phyloP scores from a whole-genome alignment of 257 asterid genomes.

The Nicotiana knightiana region DNA sequence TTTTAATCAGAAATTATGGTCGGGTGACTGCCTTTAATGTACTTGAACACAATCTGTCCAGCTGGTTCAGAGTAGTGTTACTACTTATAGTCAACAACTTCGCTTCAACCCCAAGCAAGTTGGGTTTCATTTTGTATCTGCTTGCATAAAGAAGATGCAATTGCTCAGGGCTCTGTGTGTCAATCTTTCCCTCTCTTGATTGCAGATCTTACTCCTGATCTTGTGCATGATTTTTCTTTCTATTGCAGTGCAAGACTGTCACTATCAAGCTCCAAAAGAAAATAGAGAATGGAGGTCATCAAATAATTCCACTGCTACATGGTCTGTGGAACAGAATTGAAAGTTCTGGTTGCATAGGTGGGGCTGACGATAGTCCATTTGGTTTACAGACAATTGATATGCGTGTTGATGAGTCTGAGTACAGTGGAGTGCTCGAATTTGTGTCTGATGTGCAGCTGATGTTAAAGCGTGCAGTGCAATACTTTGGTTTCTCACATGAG shows the following conservation, averaged over 20 bases:
- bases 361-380: constrained; percentile 51
- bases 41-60: background rate
- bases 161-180: background rate
- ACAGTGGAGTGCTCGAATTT: constrained; percentile 67
- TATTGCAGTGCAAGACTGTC: constrained; percentile 83
- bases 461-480: constrained; percentile 72
- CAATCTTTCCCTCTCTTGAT: background rate
- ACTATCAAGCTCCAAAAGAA: constrained; percentile 79
- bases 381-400: constrained; percentile 59
- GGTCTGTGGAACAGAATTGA: constrained; percentile 89
- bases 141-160: background rate
- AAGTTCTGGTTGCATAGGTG: constrained; percentile 42
- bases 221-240: background rate
- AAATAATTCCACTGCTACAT: constrained; percentile 76
- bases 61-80: background rate
- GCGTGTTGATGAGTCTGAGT: constrained; percentile 65
- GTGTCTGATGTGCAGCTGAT: constrained; percentile 86
- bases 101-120: background rate
- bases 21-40: background rate
- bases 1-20: background rate
- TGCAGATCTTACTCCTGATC: background rate
- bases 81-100: background rate
- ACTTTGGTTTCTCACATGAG: constrained; percentile 66
- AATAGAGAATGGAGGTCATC: constrained; percentile 79
- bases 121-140: background rate